Percentiles rank a stretch among this genome's conserved stretches.
Conservation (phyloP, 2,329 filamentous ascomycete species). For the Neopestalotiopsis clavispora region DNA sequence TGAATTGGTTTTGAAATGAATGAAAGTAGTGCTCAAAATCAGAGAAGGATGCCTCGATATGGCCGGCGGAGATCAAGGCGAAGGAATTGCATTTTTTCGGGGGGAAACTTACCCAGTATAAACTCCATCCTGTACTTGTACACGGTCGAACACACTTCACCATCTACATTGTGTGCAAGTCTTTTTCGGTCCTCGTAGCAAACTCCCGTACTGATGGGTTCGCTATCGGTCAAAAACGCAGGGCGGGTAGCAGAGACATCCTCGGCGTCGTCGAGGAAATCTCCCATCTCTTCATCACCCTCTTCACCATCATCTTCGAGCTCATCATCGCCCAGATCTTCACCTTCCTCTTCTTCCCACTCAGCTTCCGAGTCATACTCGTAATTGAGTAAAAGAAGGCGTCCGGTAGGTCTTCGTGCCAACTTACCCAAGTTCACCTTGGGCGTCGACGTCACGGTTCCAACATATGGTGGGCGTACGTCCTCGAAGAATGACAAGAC, state of each 20-base stretch:
- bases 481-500: constrained; percentile 66
- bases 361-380: constrained; percentile 88
- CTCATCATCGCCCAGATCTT: constrained; percentile 60
- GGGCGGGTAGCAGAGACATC: constrained; percentile 49
- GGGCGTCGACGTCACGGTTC: constrained; percentile 69
- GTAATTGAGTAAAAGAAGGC: constrained; percentile 70
- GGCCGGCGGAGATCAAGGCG: too few species aligned
- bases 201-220: constrained; percentile 79
- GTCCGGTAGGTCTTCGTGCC: constrained; percentile 57
- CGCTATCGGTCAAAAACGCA: constrained; percentile 64
- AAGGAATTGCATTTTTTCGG: too few species aligned
- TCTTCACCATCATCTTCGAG: constrained; percentile 73
- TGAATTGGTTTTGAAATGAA: background rate
- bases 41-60: too few species aligned
- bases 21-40: too few species aligned
- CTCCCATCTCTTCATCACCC: constrained; percentile 83
- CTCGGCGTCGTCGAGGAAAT: constrained; percentile 87
- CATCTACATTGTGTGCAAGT: constrained; percentile 46
- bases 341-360: constrained; percentile 76
- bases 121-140: constrained; percentile 75
- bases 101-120: constrained; percentile 63
- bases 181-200: constrained; percentile 75
- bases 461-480: constrained; percentile 72
- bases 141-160: constrained; percentile 39
- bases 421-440: constrained; percentile 55